Base-by-base conservation (phyloP, 768 basidiomycete species). In the Daedaleopsis sinensis region DNA sequence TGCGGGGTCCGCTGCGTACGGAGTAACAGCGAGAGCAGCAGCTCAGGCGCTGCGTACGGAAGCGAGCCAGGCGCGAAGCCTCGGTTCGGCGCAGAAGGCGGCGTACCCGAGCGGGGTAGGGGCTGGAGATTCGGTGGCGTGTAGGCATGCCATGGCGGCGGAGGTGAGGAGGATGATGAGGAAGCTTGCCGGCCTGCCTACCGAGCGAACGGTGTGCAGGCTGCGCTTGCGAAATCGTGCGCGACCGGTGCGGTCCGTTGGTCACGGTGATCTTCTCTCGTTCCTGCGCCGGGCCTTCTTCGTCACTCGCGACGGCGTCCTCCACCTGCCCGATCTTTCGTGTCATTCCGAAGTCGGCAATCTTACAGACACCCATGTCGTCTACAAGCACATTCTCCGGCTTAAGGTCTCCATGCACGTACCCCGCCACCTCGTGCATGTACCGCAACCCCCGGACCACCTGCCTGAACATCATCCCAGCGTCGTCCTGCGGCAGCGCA, bases 371-470 rank as follows among this genome's bases (percentile, higher is more conserved):
- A 57, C 92, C 90, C 79, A 84, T 86, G 71, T 93, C 90, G 73
- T 96, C 93, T 55, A 96, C 88, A 46, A 98, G 84, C 52, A 98
- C 87, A 77, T 99, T 99, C 77, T 98, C 97, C 61, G 97, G 84
- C 78, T 99, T 99, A 73, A 99, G 79, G 76, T 99, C 97, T 67
- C 94, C 85, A 77, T 99, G 96, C 56, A 96, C 90, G 67, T 90
- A 84, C 9, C 82, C 76, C 27, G 86, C 89, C 46, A 84, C 83
- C 60, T 89, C 84, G 73, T 96, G 94, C 70, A 96, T 74, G 76
- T 95, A 95, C 55, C 86, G 82, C 70, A 95, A 74, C 19, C 91
- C 93, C 57, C 89, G 79, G 53, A 93, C 91, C 66, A 96, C 83
- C 79, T 96, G 93, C 56, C 88, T 82, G 71, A 95, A 93, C 83